phyloP scores from a whole-genome alignment of 192 early-diverging fungal genomes.

The Entomortierella parvispora region DNA sequence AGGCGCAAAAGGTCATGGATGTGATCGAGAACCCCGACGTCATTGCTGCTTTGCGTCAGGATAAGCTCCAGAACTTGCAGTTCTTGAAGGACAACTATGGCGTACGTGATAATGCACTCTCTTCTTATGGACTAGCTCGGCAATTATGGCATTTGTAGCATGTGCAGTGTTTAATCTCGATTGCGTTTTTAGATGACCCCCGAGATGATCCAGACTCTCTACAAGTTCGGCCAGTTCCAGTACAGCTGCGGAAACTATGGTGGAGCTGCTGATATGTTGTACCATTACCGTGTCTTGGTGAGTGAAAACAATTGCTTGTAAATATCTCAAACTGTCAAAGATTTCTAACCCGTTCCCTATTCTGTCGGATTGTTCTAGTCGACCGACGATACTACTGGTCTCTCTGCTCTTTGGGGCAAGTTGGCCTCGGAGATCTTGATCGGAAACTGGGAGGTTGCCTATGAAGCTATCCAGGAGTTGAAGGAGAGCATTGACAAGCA shows the following conservation, averaged over 20 bases:
- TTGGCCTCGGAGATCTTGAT: conserved; percentile 94
- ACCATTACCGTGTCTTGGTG: conserved; percentile 94
- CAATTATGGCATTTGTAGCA: too few species aligned
- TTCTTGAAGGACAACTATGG: conserved; percentile 88
- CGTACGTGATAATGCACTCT: conserved; percentile 47
- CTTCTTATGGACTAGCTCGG: not conserved
- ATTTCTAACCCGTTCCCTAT: not conserved
- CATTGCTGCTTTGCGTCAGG: conserved; percentile 88
- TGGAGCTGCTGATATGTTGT: conserved; percentile 91
- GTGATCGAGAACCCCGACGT: conserved; percentile 94
- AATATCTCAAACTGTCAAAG: not conserved
- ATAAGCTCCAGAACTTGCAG: conserved; percentile 92
- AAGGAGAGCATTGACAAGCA: conserved; percentile 90
- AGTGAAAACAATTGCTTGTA: not conserved
- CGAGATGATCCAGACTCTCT: conserved; percentile 89
- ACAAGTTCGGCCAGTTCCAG: conserved; percentile 91
- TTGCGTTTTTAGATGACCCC: conserved; percentile 73
- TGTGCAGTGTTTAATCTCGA: not conserved
- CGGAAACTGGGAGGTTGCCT: conserved; percentile 93
- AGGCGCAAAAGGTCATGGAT: conserved; percentile 85
- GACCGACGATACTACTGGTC: conserved; percentile 83
- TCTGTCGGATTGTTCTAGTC: too few species aligned
- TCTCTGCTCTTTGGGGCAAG: conserved; percentile 96
- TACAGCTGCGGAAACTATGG: conserved; percentile 94
- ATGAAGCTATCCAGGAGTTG: conserved; percentile 89